Base-by-base conservation (phyloP, 2,329 filamentous ascomycete species). In the Penicillium sp. region DNA sequence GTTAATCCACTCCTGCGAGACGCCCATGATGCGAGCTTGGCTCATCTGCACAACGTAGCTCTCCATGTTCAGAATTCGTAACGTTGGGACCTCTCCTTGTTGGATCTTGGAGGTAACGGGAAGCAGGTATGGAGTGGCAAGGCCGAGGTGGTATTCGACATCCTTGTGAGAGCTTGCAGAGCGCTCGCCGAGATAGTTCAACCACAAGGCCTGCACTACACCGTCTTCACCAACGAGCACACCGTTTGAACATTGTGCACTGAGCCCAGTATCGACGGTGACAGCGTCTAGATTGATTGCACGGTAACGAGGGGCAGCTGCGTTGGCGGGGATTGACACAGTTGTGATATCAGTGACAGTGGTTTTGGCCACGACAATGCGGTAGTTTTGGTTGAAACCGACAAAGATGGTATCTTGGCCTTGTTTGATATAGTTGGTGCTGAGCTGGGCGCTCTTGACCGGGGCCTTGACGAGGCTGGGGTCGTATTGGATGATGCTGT, bases 281-380 rank as follows among this genome's bases (percentile, higher is more conserved):
- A 99, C 96, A 47, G 94, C 94, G 72, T 97, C 94, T 11, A 97
- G 86, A 67, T 99, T 97, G 68, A 96, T 90, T 21, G 94, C 94
- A 4, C 95, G 87, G 72, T 99, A 99, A 60, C 94, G 84, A 5
- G 94, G 94, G 7, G 94, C 93, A 1, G 91, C 87, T 0, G 90
- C 88, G 75, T 96, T 97, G 27, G 94, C 92, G 0, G 94, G 95
- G 60, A 99, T 97, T 0, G 92, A 91, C 3, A 97, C 94, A 2
- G 94, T 94, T 11, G 93, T 97, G 69, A 99, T 95, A 73, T 99
- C 94, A 0, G 95, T 99, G 15, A 99, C 92, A 0, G 89, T 91
- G 0, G 94, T 97, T 66, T 96, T 92, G 5, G 92, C 90, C 65
- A 97, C 91, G 4, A 97, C 93, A 40, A 97, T 91, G 36, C 93